phyloP scores from a whole-genome alignment of 2,329 filamentous ascomycete genomes.

The Aureobasidium sp. region DNA sequence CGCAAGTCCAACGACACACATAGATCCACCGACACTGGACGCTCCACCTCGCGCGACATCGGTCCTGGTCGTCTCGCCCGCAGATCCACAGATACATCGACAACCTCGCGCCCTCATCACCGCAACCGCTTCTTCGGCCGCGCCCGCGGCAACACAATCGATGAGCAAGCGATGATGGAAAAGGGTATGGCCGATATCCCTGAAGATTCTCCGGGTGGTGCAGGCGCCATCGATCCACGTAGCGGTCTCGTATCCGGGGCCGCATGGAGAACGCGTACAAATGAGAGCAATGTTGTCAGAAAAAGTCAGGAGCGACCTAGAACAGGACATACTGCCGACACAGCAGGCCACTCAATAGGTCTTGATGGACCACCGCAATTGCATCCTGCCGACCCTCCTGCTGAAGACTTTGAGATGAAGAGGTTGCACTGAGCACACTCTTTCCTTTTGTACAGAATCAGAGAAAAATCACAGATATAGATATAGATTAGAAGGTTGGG shows the following conservation, averaged over 20 bases:
- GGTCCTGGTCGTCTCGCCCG: slow-evolving; percentile 24
- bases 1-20: slow-evolving; percentile 20
- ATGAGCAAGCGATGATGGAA: slow-evolving; percentile 28
- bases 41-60: slow-evolving; percentile 23
- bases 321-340: neutral
- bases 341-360: neutral
- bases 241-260: slow-evolving; percentile 25
- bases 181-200: slow-evolving; percentile 32
- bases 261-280: slow-evolving; percentile 25
- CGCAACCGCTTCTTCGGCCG: slow-evolving; percentile 57
- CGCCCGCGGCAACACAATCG: slow-evolving; percentile 18
- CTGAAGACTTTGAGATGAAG: slow-evolving; percentile 17
- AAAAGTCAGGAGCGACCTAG: slow-evolving; percentile 2
- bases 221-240: slow-evolving; percentile 25
- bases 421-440: neutral
- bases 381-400: slow-evolving; percentile 4
- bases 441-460: neutral
- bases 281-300: slow-evolving; percentile 22
- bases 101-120: slow-evolving; percentile 40
- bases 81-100: slow-evolving; percentile 23
- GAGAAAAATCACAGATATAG: neutral
- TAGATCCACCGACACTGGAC: slow-evolving; percentile 21
- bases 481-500: neutral
- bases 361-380: neutral
- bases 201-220: slow-evolving; percentile 20